A percentile compares a stretch with the other conserved stretches of the same genome.
phyloP scores from a whole-genome alignment of 2,329 filamentous ascomycete species.

The Pseudogymnoascus sp. region DNA sequence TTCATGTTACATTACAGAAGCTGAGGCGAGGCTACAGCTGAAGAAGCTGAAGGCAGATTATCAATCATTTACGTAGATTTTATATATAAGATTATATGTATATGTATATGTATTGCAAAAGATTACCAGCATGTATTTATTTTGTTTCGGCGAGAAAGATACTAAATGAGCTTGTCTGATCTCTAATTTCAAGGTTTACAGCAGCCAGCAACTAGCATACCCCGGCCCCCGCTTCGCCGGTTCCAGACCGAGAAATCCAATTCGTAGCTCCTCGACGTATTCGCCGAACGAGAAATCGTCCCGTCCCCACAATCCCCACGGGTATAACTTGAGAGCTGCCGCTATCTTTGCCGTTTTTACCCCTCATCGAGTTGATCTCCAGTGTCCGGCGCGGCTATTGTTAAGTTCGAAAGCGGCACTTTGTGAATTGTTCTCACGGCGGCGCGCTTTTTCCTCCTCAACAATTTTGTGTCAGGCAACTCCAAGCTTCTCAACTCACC shows the following conservation, averaged over 20 bases:
- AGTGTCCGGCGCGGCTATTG: not conserved
- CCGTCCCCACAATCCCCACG: not conserved
- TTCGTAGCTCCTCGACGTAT: not conserved
- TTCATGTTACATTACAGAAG: not conserved
- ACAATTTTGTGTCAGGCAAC: constrained; percentile 1
- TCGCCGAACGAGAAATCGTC: not conserved
- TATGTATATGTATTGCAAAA: not conserved
- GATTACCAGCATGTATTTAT: too few relatives aligned
- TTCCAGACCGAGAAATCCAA: constrained; percentile 9
- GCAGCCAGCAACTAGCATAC: not conserved
- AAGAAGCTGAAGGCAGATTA: constrained; percentile 3
- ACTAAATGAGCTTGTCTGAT: not conserved
- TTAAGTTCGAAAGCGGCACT: not conserved
- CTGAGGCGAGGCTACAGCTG: constrained; percentile 2
- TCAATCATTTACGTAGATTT: not conserved
- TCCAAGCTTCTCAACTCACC: not conserved
- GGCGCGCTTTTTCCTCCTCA: not conserved
- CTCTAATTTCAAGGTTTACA: not conserved
- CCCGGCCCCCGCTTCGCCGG: not conserved
- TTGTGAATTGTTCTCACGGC: not conserved
- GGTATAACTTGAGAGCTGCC: constrained; percentile 4
- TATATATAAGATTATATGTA: too few relatives aligned
- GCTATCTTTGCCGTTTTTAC: not conserved
- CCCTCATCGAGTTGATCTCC: not conserved
- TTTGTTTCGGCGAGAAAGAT: not conserved